These are phyloP conservation scores for Arthrobotrys entomopaga DNA, from an alignment of 2,329 filamentous ascomycete species.

Conservation along the genomic window DNA sequence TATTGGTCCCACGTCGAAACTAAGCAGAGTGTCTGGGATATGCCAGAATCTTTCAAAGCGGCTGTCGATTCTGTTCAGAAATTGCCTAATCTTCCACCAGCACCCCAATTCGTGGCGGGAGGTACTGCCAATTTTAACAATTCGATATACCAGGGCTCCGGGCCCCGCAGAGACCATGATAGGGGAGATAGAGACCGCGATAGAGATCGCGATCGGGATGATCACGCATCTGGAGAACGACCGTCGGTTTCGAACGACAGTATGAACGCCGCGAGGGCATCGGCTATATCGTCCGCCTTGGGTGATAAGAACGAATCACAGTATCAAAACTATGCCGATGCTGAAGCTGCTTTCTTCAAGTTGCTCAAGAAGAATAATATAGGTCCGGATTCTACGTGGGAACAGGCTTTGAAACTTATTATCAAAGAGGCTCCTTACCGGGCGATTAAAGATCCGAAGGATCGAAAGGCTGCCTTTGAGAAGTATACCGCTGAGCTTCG, in stretches of 20 bases:
- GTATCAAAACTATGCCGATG: conserved; percentile 67
- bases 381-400: conserved; percentile 91
- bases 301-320: conserved; percentile 53
- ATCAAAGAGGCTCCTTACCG: conserved; percentile 93
- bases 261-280: conserved; percentile 61
- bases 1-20: conserved; percentile 97
- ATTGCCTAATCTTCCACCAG: conserved; percentile 50
- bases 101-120: conserved; percentile 70
- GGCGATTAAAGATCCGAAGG: conserved; percentile 89
- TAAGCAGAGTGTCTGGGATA: conserved; percentile 92
- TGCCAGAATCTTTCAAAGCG: conserved; percentile 83
- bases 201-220: conserved; percentile 64
- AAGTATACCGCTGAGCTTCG: conserved; percentile 93
- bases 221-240: conserved; percentile 65
- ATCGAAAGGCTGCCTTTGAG: conserved; percentile 89
- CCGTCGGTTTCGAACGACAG: conserved; percentile 63
- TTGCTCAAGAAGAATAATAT: conserved; percentile 85
- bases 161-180: conserved; percentile 58
- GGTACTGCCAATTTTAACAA: conserved; percentile 64
- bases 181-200: conserved; percentile 66
- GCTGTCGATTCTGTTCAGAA: conserved; percentile 69
- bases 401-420: conserved; percentile 83
- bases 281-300: conserved; percentile 60
- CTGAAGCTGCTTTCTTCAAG: conserved; percentile 92
- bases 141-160: conserved; percentile 55